phyloP scores from a whole-genome alignment of 495 filamentous ascomycete species.

The Podospora conica region DNA sequence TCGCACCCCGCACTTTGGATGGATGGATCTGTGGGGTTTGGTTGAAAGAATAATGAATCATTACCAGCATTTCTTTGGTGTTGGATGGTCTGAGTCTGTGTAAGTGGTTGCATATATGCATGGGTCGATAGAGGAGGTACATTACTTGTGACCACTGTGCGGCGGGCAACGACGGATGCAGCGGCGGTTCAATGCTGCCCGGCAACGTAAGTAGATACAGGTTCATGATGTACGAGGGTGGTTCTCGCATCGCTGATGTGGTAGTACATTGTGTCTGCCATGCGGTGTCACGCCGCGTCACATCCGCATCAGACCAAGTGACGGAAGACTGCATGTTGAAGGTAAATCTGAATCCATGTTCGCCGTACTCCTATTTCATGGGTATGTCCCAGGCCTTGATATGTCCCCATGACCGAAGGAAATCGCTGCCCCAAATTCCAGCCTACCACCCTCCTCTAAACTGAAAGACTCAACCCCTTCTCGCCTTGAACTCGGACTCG shows the following conservation, averaged over 20 bases:
- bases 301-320: no score
- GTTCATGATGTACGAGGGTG: background rate
- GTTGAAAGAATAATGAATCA: background rate
- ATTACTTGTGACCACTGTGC: no score
- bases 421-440: background rate
- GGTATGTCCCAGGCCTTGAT: no score
- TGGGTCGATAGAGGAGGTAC: no score
- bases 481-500: background rate
- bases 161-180: background rate
- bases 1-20: background rate
- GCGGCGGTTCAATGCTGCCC: background rate
- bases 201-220: background rate
- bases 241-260: no score
- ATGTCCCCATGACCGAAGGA: background rate
- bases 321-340: background rate
- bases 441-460: no score
- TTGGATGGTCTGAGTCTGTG: background rate
- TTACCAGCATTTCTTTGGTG: background rate
- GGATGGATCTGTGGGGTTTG: background rate
- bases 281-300: no score
- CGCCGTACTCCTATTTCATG: background rate
- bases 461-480: background rate
- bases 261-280: no score
- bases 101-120: background rate
- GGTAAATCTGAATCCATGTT: background rate